These are phyloP conservation scores for Solanum tarijense DNA, from an alignment of 257 asterid species.

Conservation along the genomic window DNA sequence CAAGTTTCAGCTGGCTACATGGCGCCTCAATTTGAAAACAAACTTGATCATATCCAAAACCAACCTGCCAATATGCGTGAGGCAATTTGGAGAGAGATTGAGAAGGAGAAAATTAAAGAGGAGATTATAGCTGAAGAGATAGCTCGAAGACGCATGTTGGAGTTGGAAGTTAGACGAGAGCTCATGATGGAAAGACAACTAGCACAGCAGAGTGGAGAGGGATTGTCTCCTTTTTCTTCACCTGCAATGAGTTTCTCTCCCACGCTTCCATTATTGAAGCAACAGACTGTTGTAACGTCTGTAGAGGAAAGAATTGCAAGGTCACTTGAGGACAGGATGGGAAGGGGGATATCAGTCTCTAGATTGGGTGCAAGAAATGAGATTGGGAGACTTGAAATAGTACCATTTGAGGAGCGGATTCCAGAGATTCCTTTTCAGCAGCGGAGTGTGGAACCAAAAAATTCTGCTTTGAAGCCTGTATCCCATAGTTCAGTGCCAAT, in stretches of 20 bases:
- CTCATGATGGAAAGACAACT: conserved; percentile 37
- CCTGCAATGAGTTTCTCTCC: conserved; percentile 6
- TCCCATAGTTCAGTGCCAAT: conserved; percentile 4
- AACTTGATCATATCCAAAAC: neutral
- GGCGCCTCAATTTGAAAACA: neutral
- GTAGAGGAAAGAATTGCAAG: conserved; percentile 20
- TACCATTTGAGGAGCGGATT: conserved; percentile 24
- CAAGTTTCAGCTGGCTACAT: conserved; percentile 25
- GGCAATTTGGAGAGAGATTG: conserved; percentile 20
- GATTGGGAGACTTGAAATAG: conserved; percentile 8
- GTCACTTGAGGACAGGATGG: conserved; percentile 12
- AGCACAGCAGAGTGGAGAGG: conserved; percentile 13
- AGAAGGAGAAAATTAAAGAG: conserved; percentile 43
- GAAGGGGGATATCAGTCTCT: neutral
- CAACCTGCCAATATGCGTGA: conserved; percentile 9
- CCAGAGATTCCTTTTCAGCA: conserved; percentile 7
- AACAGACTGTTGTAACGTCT: conserved; percentile 15
- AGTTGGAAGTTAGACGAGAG: conserved; percentile 58
- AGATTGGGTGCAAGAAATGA: conserved; percentile 14
- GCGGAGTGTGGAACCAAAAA: conserved; percentile 8
- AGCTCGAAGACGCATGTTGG: conserved; percentile 35
- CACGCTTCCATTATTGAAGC: conserved; percentile 1
- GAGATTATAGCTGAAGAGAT: conserved; percentile 45
- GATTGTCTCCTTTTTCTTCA: conserved; percentile 13
- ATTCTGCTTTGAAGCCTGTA: conserved; percentile 13